Percentiles rank a stretch among this genome's conserved stretches.
phyloP scores from a whole-genome alignment of 1,284 basidiomycete genomes.

The Apiotrichum akiyoshidainum region DNA sequence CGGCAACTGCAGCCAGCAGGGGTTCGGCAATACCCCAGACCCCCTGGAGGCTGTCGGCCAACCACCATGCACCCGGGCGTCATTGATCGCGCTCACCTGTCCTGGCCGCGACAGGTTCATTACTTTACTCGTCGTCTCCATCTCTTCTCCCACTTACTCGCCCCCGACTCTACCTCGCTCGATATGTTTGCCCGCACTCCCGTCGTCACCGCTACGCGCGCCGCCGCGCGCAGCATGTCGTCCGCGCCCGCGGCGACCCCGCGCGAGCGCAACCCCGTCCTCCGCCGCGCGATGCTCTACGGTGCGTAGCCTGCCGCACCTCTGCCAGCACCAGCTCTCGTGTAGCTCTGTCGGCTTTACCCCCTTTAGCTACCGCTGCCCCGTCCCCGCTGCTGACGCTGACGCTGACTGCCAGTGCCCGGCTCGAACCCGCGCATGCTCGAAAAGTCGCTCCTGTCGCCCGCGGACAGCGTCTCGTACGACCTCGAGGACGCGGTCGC shows the following conservation, averaged over 20 bases:
- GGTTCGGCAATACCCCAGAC: too few species aligned
- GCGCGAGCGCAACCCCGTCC: conserved; percentile 19
- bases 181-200: background rate
- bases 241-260: background rate
- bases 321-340: too few species aligned
- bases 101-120: too few species aligned
- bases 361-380: too few species aligned
- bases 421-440: conserved; percentile 75
- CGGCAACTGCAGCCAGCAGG: background rate
- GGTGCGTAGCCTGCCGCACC: too few species aligned
- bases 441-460: conserved; percentile 63
- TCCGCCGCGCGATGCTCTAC: conserved; percentile 45
- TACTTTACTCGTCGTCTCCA: background rate
- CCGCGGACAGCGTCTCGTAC: conserved; percentile 74
- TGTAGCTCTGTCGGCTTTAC: too few species aligned
- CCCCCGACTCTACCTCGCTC: too few species aligned
- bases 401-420: conserved; percentile 59
- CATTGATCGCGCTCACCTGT: too few species aligned
- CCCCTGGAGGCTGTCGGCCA: too few species aligned
- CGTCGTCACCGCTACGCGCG: background rate
- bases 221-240: conserved; percentile 11
- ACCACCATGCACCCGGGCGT: too few species aligned
- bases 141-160: too few species aligned
- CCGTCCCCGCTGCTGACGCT: background rate
- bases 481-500: conserved; percentile 81